phyloP scores from a whole-genome alignment of 1,139 yeast species.

The Diutina scorzettiae region DNA sequence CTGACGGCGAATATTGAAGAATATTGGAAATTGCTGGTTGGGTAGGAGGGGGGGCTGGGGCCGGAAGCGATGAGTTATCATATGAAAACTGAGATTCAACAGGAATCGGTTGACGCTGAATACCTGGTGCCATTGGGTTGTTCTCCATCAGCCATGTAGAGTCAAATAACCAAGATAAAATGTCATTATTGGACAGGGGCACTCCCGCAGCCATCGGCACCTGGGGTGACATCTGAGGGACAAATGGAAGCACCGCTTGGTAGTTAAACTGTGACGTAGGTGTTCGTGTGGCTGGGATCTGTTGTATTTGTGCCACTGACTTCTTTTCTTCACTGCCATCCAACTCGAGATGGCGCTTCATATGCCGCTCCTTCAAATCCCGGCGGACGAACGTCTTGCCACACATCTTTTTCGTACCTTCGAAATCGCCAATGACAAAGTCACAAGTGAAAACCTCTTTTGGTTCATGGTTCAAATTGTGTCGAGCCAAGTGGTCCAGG shows the following conservation, averaged over 20 bases:
- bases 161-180: background rate
- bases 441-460: conserved; percentile 34
- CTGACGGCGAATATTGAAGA: too few relatives aligned
- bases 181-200: background rate
- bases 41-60: background rate
- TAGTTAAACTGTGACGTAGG: background rate
- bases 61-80: background rate
- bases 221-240: background rate
- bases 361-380: conserved; percentile 29
- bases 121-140: background rate
- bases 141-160: background rate
- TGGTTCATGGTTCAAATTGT: conserved; percentile 31
- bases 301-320: background rate
- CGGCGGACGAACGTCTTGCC: conserved; percentile 44
- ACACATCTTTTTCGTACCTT: conserved; percentile 20
- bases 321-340: background rate
- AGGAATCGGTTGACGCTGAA: background rate
- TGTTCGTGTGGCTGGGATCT: background rate
- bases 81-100: too few relatives aligned
- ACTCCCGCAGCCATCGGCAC: background rate
- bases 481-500: conserved; percentile 32
- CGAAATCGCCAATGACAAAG: conserved; percentile 16
- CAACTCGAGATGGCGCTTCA: conserved; percentile 17
- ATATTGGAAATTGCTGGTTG: background rate
- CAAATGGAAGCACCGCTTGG: background rate